Evolutionary conservation across 176 grass and related monocot species (phyloP), one percentile per base, ranked within the genome.

Genomic region (Lolium rigidum): DNA sequence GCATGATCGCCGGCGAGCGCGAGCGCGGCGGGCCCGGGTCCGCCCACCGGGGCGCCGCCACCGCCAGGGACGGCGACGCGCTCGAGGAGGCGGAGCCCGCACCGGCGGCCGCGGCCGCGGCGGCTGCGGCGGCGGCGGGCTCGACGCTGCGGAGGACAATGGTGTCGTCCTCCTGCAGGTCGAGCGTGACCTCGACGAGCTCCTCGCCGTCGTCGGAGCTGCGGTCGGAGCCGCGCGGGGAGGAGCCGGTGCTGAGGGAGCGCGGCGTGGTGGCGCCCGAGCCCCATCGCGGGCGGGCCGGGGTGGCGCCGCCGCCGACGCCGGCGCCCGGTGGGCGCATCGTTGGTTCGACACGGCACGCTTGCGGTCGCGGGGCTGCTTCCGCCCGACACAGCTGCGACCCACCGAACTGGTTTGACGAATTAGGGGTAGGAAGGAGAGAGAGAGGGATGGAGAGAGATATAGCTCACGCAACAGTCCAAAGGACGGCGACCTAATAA

Each of bases 121-220:
- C 70, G 1, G 64, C 85, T 0, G 51, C 61, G 0, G 43, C 88
- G 0, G 77, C 83, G 0, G 95, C 95, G 1, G 91, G 93, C 89
- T 87, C 90, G 10, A 98, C 93, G 87, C 93, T 98, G 22, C 90
- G 83, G 49, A 98, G 87, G 75, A 93, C 94, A 75, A 98, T 85
- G 51, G 86, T 95, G 86, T 93, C 93, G 62, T 98, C 93, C 72
- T 92, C 87, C 52, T 91, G 94, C 58, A 98, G 68, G 86, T 98
- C 95, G 15, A 98, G 89, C 44, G 95, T 98, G 47, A 98, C 91
- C 93, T 98, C 95, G 21, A 98, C 87, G 69, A 92, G 92, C 87
- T 90, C 87, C 83, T 98, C 95, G 4, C 89, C 91, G 20, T 90
- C 93, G 76, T 90, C 91, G 21, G 74, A 87, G 81, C 87, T 93